Base-by-base conservation (phyloP, 345 rosid genomes). In the Ceriops tagal region DNA sequence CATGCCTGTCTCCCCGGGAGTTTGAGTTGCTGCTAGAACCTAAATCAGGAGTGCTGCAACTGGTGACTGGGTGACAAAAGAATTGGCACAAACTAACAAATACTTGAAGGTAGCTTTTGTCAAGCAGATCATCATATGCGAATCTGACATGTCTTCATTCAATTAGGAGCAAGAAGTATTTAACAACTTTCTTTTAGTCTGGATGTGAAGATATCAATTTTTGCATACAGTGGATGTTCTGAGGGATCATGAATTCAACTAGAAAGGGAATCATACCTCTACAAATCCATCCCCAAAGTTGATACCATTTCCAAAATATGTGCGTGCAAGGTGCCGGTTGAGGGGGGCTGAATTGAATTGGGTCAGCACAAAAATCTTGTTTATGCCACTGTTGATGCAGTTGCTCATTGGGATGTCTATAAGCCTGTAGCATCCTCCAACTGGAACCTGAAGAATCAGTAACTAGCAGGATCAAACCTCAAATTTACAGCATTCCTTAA, bases 371-470 rank as follows among this genome's bases (percentile, higher is more conserved):
- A 89, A 93, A 8, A 93, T 89, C 87, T 93, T 93, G 92, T 91
- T 89, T 68, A 93, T 84, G 75, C 91, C 88, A 73, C 96, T 88
- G 85, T 93, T 93, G 79, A 93, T 84, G 83, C 96, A 88, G 77
- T 93, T 93, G 82, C 98, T 93, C 98, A 93, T 93, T 3, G 98
- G 98, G 49, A 93, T 86, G 68, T 93, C 98, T 52, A 93, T 93
- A 62, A 93, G 90, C 83, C 83, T 86, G 66, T 89, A 91, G 83
- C 98, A 93, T 67, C 98, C 98, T 61, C 96, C 98, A 30, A 93
- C 89, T 0, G 96, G 95, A 62, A 93, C 96, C 98, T 93, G 74
- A 56, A 83, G 35, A 80, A 57, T 34, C 56, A 10, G 63, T 51
- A 30, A 46, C 32, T 6, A 19, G 39, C 55, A 66, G 34, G 26